Conservation (phyloP, 2,329 filamentous ascomycete species). For the Lecanosticta acicola region DNA sequence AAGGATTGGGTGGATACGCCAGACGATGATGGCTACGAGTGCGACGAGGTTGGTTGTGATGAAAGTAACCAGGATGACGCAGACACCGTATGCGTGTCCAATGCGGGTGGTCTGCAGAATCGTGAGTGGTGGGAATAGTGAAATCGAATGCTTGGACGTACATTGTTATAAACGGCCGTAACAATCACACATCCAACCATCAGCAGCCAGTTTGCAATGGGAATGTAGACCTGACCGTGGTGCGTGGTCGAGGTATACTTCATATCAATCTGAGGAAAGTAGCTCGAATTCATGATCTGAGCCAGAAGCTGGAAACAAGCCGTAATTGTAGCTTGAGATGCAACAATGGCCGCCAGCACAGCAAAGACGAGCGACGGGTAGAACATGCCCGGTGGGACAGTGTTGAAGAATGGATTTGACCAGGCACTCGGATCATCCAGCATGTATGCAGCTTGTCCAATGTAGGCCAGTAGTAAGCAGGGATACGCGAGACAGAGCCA, state of each 20-base stretch:
- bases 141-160: too few relatives aligned
- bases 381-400: constrained; percentile 60
- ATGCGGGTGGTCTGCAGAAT: constrained; percentile 52
- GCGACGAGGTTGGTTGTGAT: constrained; percentile 70
- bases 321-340: constrained; percentile 72
- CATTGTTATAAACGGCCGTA: constrained; percentile 59
- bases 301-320: constrained; percentile 57
- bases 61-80: constrained; percentile 73
- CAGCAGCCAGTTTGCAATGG: constrained; percentile 68
- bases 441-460: constrained; percentile 69
- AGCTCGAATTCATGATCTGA: constrained; percentile 66
- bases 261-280: constrained; percentile 69
- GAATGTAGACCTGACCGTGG: constrained; percentile 70
- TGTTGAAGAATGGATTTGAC: constrained; percentile 68
- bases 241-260: constrained; percentile 65
- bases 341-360: constrained; percentile 63
- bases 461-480: constrained; percentile 60
- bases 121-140: constrained; percentile 16
- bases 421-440: constrained; percentile 54
- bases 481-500: constrained; percentile 66
- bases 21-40: constrained; percentile 65
- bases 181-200: constrained; percentile 69
- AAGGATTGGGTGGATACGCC: constrained; percentile 56
- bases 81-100: constrained; percentile 72
- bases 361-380: constrained; percentile 65